Evolutionary conservation across 257 asterid species (phyloP), one percentile per base, ranked within the genome.

Genomic region (Scutellaria galericulata): DNA sequence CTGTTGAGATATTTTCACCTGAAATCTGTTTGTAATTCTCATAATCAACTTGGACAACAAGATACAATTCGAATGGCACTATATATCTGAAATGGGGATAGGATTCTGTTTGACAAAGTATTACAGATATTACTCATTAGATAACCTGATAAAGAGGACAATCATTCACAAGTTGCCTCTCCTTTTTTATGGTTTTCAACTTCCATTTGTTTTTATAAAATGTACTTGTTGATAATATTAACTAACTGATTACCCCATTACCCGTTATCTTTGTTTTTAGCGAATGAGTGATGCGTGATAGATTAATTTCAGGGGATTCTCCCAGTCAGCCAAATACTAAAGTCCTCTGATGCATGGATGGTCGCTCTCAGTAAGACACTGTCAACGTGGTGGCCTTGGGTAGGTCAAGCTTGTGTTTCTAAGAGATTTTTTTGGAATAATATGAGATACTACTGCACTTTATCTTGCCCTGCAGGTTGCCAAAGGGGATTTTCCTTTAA

Each of bases 321-420:
- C 66, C 79, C 91, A 37, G 11, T 68, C 44, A 80, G 59, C 78
- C 86, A 86, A 70, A 51, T 68, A 10, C 75, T 83, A 40, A 80
- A 83, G 64, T 60, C 68, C 76, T 40, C 90, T 60, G 89, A 87
- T 84, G 83, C 75, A 60, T 93, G 98, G 98, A 80, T 89, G 47
- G 69, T 83, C 4, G 70, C 71, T 70, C 87, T 93, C 66, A 70
- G 82, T 62, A 91, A 83, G 83, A 79, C 85, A 69, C 90, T 93
- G 59, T 71, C 79, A 54, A 42, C 12, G 72, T 87, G 96, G 96
- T 93, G 98, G 98, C 96, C 82, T 75, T 93, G 97, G 97, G 97
- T 93, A 85, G 63, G 92, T 63, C 60, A 63, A 72, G 72, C 73
- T 60, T 47, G 39, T 64, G 31, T 50, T 54, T 75, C 41, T 20